Conservation (phyloP, 805 yeast species). For the Lipomyces chichibuensis region DNA sequence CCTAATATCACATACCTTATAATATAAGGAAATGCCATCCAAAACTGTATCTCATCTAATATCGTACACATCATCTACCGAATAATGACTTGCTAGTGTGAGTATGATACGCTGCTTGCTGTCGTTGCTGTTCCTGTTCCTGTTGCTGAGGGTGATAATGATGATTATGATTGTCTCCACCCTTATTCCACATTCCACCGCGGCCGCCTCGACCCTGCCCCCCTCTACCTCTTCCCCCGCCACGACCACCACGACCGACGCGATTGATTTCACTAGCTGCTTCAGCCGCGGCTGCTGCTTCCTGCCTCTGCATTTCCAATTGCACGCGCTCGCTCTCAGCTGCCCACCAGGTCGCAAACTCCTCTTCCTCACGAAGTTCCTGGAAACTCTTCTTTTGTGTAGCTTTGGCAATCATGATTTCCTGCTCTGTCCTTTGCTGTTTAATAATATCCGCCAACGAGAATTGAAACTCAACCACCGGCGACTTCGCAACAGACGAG, state of each 20-base stretch:
- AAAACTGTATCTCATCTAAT: not conserved
- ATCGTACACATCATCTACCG: not conserved
- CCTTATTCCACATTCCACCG: not conserved
- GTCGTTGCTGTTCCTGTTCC: not conserved
- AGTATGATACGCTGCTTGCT: not conserved
- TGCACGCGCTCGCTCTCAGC: slow-evolving; percentile 58
- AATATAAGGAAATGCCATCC: not conserved
- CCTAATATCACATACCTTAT: not conserved
- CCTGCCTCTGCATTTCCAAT: slow-evolving; percentile 25
- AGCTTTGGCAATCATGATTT: slow-evolving; percentile 43
- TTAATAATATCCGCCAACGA: slow-evolving; percentile 38
- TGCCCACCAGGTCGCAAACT: slow-evolving; percentile 87
- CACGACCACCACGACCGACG: not conserved
- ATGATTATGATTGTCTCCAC: not conserved
- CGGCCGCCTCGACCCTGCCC: not conserved
- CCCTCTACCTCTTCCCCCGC: slow-evolving; percentile 4
- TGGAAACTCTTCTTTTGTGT: slow-evolving; percentile 52
- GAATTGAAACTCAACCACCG: slow-evolving; percentile 16
- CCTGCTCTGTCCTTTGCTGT: slow-evolving; percentile 48
- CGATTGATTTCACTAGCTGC: not conserved
- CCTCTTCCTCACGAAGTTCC: slow-evolving; percentile 80
- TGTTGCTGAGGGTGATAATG: not conserved
- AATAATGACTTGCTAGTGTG: not conserved
- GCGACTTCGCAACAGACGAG: slow-evolving; percentile 9
- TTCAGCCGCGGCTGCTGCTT: slow-evolving; percentile 9